phyloP scores from a whole-genome alignment of 352 stramenopile species.

The Phytopythium oedochilum region DNA sequence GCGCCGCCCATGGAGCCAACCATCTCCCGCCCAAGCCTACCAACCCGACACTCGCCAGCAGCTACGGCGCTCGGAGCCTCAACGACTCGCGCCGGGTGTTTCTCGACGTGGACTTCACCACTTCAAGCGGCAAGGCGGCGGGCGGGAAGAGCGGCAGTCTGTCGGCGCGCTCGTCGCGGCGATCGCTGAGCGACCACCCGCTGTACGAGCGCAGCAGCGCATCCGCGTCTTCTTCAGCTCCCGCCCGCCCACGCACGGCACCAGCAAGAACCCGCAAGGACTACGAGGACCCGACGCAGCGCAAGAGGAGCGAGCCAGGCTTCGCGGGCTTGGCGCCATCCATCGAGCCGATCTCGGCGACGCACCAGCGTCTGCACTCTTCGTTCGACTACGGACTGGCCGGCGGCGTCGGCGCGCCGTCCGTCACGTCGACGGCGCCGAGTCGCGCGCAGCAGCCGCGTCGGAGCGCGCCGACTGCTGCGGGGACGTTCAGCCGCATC shows the following conservation, averaged over 20 bases:
- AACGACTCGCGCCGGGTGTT: conserved; percentile 14
- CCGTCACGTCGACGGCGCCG: conserved; percentile 1
- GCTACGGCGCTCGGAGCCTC: background rate
- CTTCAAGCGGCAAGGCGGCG: conserved; percentile 5
- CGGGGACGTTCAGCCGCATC: background rate
- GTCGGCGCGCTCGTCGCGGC: conserved; percentile 10
- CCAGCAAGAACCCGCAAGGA: conserved; percentile 33
- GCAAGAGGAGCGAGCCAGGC: conserved; percentile 29
- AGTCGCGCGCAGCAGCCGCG: background rate
- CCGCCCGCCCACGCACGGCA: conserved; percentile 32
- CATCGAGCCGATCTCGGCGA: conserved; percentile 15
- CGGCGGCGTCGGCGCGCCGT: background rate
- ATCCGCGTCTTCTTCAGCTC: background rate
- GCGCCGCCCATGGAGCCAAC: background rate
- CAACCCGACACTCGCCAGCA: background rate
- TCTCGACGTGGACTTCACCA: conserved; percentile 22
- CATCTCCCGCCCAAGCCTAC: background rate
- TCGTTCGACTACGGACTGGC: conserved; percentile 21
- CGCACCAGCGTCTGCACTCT: conserved; percentile 24
- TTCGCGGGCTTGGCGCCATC: background rate
- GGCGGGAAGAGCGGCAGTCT: background rate
- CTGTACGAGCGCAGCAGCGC: background rate
- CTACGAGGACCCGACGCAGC: conserved; percentile 33
- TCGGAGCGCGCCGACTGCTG: background rate
- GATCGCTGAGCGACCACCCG: conserved; percentile 15